A percentile compares a stretch with the other conserved stretches of the same genome.
Evolutionary conservation across 2,329 filamentous ascomycete genomes (phyloP).

Genomic region (Diaporthe ilicicola): DNA sequence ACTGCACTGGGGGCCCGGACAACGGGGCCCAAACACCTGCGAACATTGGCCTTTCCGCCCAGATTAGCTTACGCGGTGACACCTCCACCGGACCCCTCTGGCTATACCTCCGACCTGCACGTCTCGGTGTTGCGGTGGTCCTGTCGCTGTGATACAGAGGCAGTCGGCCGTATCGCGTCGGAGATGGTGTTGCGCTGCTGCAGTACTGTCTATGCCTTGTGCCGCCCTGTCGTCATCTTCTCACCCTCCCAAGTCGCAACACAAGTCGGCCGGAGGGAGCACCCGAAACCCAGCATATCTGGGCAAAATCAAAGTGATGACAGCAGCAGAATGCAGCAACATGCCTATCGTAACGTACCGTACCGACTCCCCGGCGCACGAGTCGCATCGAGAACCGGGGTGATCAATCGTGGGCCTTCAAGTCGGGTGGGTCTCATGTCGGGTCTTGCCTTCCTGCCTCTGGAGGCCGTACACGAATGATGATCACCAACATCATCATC

Average conservation of each 20-base stretch:
- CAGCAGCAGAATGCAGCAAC: conserved; percentile 17
- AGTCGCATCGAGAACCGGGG: conserved; percentile 18
- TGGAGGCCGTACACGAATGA: neutral
- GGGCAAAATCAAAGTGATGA: conserved; percentile 23
- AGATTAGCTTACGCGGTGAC: conserved; percentile 21
- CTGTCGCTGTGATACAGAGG: neutral
- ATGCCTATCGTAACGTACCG: neutral
- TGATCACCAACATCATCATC: neutral
- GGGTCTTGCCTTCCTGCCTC: neutral
- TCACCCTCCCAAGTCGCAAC: neutral
- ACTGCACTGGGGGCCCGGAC: neutral
- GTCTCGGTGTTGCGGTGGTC: neutral
- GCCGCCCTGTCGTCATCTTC: neutral
- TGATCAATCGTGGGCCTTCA: neutral
- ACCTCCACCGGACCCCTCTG: neutral
- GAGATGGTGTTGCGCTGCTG: neutral
- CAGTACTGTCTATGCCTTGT: neutral
- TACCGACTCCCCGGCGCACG: conserved; percentile 3
- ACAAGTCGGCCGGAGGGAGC: neutral
- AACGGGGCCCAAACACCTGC: neutral
- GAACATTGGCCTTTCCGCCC: neutral
- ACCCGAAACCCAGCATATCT: conserved; percentile 1
- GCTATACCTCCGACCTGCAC: neutral
- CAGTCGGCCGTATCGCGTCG: neutral
- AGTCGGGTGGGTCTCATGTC: conserved; percentile 11